phyloP scores from a whole-genome alignment of 495 filamentous ascomycete genomes.

The Penicillium diatomitis region DNA sequence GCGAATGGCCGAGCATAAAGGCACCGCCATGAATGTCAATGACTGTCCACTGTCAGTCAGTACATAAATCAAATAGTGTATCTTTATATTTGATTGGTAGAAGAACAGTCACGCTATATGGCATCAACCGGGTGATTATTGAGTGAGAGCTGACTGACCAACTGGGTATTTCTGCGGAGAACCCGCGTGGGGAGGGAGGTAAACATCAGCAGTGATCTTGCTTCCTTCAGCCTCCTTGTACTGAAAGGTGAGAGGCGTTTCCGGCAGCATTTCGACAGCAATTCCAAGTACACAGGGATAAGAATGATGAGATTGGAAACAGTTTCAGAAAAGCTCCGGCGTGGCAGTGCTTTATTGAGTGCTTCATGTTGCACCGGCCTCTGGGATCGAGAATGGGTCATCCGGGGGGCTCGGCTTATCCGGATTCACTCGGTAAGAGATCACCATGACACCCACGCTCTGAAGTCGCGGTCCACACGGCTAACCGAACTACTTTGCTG shows the following conservation, averaged over 20 bases:
- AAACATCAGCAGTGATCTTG: conserved; percentile 26
- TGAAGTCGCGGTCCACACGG: no score
- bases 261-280: conserved; percentile 7
- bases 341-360: no score
- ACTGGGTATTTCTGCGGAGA: conserved; percentile 16
- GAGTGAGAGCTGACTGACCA: conserved; percentile 11
- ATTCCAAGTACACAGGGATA: no score
- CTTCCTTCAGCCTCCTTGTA: conserved; percentile 23
- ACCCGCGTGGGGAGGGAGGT: conserved; percentile 14
- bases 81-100: neutral
- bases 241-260: conserved; percentile 14
- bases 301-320: no score
- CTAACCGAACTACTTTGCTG: no score
- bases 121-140: neutral
- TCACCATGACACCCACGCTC: no score
- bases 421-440: no score
- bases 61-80: neutral
- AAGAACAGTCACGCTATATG: neutral
- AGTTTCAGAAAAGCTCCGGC: no score
- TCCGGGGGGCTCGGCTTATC: no score
- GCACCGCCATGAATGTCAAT: conserved; percentile 33
- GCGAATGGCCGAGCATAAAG: conserved; percentile 30
- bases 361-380: no score
- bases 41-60: conserved; percentile 3
- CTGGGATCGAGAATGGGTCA: no score